These are phyloP conservation scores for Diaporthe australafricana DNA, from an alignment of 2,329 filamentous ascomycete species.

Conservation along the genomic window DNA sequence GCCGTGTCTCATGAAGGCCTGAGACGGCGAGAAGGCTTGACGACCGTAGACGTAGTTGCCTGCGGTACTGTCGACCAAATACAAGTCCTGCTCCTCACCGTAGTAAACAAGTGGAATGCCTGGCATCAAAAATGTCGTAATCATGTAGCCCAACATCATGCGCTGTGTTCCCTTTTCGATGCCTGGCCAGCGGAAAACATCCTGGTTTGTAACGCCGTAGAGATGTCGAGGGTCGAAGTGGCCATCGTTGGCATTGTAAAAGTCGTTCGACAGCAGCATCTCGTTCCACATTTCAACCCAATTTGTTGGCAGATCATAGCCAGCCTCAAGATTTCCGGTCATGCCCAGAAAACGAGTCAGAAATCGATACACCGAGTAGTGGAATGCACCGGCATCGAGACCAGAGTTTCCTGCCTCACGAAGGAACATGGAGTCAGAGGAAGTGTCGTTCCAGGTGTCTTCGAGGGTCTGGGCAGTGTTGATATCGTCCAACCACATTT, in stretches of 20 bases:
- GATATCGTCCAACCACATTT: conserved; percentile 38
- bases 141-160: conserved; percentile 67
- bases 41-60: conserved; percentile 73
- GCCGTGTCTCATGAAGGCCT: conserved; percentile 72
- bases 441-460: conserved; percentile 34
- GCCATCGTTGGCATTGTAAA: conserved; percentile 70
- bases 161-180: conserved; percentile 67
- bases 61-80: conserved; percentile 71
- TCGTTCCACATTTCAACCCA: conserved; percentile 65
- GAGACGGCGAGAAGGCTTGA: conserved; percentile 69
- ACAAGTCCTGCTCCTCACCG: conserved; percentile 74
- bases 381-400: conserved; percentile 57
- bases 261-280: conserved; percentile 68
- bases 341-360: conserved; percentile 47
- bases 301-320: conserved; percentile 46
- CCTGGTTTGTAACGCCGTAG: conserved; percentile 74
- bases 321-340: conserved; percentile 47
- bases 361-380: conserved; percentile 48
- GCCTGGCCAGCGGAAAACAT: conserved; percentile 73
- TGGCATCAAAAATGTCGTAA: conserved; percentile 69
- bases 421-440: conserved; percentile 54
- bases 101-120: conserved; percentile 64
- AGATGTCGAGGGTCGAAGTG: conserved; percentile 73
- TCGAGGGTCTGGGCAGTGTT: conserved; percentile 36
- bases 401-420: conserved; percentile 66